Evolutionary conservation across 208 protist species (phyloP), one percentile per base, ranked within the genome.

Genomic region (Herpetomonas muscarum): DNA sequence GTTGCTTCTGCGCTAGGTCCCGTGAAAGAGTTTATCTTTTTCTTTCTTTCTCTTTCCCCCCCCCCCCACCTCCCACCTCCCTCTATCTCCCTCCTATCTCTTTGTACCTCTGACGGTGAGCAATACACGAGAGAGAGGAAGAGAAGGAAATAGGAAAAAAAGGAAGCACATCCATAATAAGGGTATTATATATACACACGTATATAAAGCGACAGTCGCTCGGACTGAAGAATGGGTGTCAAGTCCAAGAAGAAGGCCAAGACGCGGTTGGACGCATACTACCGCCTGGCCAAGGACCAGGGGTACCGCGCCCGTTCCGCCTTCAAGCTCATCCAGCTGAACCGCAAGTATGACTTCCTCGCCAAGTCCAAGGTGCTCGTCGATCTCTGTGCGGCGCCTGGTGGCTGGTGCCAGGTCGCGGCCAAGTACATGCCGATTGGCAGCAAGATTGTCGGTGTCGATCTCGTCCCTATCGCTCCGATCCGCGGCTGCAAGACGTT

Each of bases 301-400:
- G 98, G 98, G 30, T 99, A 97, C 68, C 83, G 98, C 57, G 91
- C 97, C 24, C 97, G 99, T 88, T 96, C 98, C 31, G 96, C 98
- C 19, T 99, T 99, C 90, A 99, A 99, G 81, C 79, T 99, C 12
- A 95, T 99, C 36, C 98, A 99, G 85, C 81, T 99, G 0, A 99
- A 99, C 73, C 92, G 97, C 68, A 99, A 99, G 79, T 99, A 98
- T 69, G 89, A 99, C 66, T 99, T 99, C 67, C 85, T 99, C 13
- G 70, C 73, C 22, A 87, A 87, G 50, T 88, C 96, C 10, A 76
- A 85, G 21, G 84, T 90, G 31, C 60, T 96, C 36, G 74, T 99
- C 5, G 97, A 98, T 90, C 85, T 98, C 46, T 98, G 97, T 76
- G 97, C 98, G n/a, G 98, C 98, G 1, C 98, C 98, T 21, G 98